Percentiles rank a stretch among this genome's conserved stretches.
phyloP scores from a whole-genome alignment of 2,329 filamentous ascomycete species.

The Chrysoporthe austroafricana region DNA sequence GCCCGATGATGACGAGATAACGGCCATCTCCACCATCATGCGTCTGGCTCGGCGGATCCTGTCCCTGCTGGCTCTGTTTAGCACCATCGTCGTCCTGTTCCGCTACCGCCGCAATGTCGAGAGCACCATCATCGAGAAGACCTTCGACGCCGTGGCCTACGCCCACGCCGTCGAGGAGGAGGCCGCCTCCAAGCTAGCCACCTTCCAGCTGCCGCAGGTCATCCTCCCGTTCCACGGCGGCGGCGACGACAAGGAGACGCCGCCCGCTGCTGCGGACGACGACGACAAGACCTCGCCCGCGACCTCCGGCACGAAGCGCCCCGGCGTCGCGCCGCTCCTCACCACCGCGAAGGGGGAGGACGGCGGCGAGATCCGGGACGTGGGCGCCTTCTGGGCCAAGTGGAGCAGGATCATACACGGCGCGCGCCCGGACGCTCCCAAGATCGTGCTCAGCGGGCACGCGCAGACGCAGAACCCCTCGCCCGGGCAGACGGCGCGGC shows the following conservation, averaged over 20 bases:
- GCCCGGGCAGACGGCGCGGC: slow-evolving; percentile 20
- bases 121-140: slow-evolving; percentile 27
- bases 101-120: slow-evolving; percentile 28
- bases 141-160: slow-evolving; percentile 25
- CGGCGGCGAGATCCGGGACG: slow-evolving; percentile 22
- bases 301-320: background rate
- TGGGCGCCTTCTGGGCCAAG: slow-evolving; percentile 25
- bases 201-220: slow-evolving; percentile 25
- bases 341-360: slow-evolving; percentile 17
- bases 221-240: slow-evolving; percentile 23
- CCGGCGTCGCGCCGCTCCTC: slow-evolving; percentile 10
- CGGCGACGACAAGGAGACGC: slow-evolving; percentile 14
- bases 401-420: slow-evolving; percentile 27
- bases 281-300: background rate
- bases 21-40: slow-evolving; percentile 17
- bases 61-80: slow-evolving; percentile 22
- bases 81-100: slow-evolving; percentile 25
- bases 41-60: slow-evolving; percentile 26
- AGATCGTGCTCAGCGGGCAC: slow-evolving; percentile 19
- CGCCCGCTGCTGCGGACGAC: slow-evolving; percentile 8
- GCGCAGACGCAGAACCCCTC: slow-evolving; percentile 23
- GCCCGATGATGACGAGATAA: slow-evolving; percentile 25
- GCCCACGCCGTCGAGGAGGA: slow-evolving; percentile 27
- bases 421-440: slow-evolving; percentile 19
- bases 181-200: slow-evolving; percentile 22